Base-by-base conservation (phyloP, 306 rosid genomes). In the Canavalia gladiata region DNA sequence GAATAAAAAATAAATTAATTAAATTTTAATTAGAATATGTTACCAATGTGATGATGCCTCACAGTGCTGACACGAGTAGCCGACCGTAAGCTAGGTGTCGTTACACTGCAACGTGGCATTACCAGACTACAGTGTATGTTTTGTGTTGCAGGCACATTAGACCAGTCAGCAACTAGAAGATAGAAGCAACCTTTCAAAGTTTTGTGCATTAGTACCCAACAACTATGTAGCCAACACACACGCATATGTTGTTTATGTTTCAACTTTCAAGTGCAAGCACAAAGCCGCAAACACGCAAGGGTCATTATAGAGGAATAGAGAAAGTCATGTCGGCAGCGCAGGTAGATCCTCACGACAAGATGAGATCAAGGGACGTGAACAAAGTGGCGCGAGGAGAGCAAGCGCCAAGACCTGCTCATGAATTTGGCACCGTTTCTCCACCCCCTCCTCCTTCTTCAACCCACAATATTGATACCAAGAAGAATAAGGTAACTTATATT, bases 341-440 rank as follows among this genome's bases (percentile, higher is more conserved):
- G 63, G 7, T 90, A 33, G 92, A 90, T 81, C 90, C 90, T 0
- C 94, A 75, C 25, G 70, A 84, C 86, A 82, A 80, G 78, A 90
- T 86, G 92, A 85, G 92, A 8, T 79, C 88, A 2, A 87, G 90
- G 83, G 89, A 87, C 46, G 67, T 85, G 43, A 87, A 49, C 77
- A 80, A 70, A 57, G 89, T 89, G 84, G 89, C 88, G 0, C 58
- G 88, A 0, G 92, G 91, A 2, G 87, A 84, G 56, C 91, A 86
- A 81, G 90, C 92, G 60, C 91, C 87, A 0, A 68, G 89, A 18
- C 93, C 89, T 18, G n/a, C 84, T 45, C 93, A 90, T 57, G 87
- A 90, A 66, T 86, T 55, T 55, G 88, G 89, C 81, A 83, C 85
- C 77, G 82, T 90, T 85, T 87, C 89, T 0, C 74, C 76, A 8